phyloP scores from a whole-genome alignment of 495 filamentous ascomycete genomes.

The Penicillium ochrochloron region DNA sequence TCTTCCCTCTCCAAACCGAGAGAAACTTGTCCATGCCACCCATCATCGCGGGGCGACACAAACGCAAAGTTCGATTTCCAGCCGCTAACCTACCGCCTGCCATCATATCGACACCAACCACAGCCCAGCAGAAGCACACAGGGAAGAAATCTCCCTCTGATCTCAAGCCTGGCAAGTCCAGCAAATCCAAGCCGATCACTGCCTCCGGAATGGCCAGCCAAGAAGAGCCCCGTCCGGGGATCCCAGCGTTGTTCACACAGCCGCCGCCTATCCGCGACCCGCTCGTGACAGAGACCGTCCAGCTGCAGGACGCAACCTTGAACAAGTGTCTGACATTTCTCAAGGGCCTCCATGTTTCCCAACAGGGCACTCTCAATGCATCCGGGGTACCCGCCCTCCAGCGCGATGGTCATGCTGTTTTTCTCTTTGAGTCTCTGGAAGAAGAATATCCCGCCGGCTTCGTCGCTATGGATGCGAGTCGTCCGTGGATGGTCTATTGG shows the following conservation, averaged over 20 bases:
- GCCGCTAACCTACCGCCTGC: slow-evolving; percentile 14
- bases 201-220: slow-evolving; percentile 15
- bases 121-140: background rate
- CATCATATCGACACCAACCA: slow-evolving; percentile 9
- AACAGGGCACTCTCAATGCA: slow-evolving; percentile 60
- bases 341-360: slow-evolving; percentile 39
- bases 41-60: slow-evolving; percentile 40
- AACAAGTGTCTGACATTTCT: slow-evolving; percentile 73
- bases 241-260: slow-evolving; percentile 68
- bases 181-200: background rate
- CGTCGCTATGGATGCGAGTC: slow-evolving; percentile 74
- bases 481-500: slow-evolving; percentile 97
- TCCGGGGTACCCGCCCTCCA: slow-evolving; percentile 75
- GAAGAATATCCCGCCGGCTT: slow-evolving; percentile 66
- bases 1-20: background rate
- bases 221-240: slow-evolving; percentile 42
- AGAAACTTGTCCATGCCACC: slow-evolving; percentile 38
- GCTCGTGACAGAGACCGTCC: slow-evolving; percentile 69
- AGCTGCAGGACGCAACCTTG: slow-evolving; percentile 68
- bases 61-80: slow-evolving; percentile 49
- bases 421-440: slow-evolving; percentile 69
- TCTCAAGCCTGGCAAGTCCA: background rate
- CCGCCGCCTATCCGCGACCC: slow-evolving; percentile 67
- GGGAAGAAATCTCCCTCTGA: background rate
- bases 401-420: slow-evolving; percentile 72